These are phyloP conservation scores for Stenogyne calaminthoides DNA, from an alignment of 305 asterid species.

Conservation along the genomic window DNA sequence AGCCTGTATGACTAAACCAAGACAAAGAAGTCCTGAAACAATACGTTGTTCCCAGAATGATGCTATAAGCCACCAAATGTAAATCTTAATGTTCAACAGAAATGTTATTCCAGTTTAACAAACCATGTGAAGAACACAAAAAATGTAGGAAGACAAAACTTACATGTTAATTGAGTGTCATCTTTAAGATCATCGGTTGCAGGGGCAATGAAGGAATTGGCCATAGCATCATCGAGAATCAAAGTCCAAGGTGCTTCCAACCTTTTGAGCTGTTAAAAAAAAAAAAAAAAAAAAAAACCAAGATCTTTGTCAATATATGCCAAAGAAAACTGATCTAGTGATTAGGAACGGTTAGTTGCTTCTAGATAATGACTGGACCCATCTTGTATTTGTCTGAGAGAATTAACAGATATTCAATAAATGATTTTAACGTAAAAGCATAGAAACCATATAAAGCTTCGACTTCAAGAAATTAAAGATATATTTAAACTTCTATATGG, in stretches of 20 bases:
- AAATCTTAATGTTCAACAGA: background rate
- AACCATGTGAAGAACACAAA: background rate
- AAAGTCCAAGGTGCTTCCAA: slow-evolving; percentile 86
- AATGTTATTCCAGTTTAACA: background rate
- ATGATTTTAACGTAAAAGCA: background rate
- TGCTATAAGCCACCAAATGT: background rate
- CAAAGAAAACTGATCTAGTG: background rate
- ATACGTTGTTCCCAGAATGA: too few species aligned
- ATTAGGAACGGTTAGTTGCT: background rate
- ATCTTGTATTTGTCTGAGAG: background rate
- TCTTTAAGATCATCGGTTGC: slow-evolving; percentile 71
- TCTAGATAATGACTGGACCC: background rate
- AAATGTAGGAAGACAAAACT: slow-evolving; percentile 23
- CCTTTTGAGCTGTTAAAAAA: slow-evolving; percentile 74
- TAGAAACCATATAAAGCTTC: background rate
- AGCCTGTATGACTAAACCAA: background rate
- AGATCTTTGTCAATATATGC: background rate
- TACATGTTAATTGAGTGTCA: slow-evolving; percentile 73
- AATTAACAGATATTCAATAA: background rate
- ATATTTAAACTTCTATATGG: background rate
- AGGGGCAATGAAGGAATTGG: slow-evolving; percentile 91
- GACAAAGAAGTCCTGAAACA: too few species aligned
- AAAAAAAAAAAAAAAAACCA: too few species aligned
- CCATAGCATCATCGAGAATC: slow-evolving; percentile 85
- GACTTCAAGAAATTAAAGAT: background rate